A percentile compares a stretch with the other conserved stretches of the same genome.
Evolutionary conservation across 371 early-diverging fungal species (phyloP).

Genomic region (Mortierella sp.): DNA sequence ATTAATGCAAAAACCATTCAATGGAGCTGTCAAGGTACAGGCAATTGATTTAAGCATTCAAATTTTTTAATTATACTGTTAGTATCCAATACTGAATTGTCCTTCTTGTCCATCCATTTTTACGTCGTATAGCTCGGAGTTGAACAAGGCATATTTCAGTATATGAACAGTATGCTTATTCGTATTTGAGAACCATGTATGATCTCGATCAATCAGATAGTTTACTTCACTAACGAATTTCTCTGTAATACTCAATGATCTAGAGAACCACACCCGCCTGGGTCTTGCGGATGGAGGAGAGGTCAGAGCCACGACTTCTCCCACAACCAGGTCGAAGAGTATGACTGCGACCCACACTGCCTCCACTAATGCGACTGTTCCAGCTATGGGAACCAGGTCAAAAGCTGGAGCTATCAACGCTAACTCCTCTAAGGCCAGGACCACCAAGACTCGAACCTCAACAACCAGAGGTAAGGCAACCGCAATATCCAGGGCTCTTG

Average conservation of each 20-base stretch:
- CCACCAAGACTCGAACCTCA: neutral
- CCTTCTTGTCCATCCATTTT: too few relatives aligned
- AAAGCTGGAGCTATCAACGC: neutral
- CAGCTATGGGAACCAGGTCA: constrained; percentile 2
- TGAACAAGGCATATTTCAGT: constrained; percentile 2
- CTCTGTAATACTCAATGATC: neutral
- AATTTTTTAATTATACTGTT: too few relatives aligned
- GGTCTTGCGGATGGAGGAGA: neutral
- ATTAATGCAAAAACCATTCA: constrained; percentile 5
- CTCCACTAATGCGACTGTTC: neutral
- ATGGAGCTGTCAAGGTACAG: constrained; percentile 16
- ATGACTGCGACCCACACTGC: constrained; percentile 3
- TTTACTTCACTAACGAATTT: neutral
- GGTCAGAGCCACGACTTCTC: neutral
- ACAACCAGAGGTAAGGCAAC: neutral
- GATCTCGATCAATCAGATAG: neutral
- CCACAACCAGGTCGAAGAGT: neutral
- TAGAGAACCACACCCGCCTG: constrained; percentile 16
- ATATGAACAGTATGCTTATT: constrained; percentile 14
- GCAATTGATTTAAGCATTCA: too few relatives aligned
- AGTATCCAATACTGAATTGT: too few relatives aligned
- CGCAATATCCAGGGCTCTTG: neutral
- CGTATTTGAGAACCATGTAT: neutral
- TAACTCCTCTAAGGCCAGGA: neutral
- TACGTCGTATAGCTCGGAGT: constrained; percentile 10